These are phyloP conservation scores for Xylaria sp. DNA, from an alignment of 2,329 filamentous ascomycete species.

Conservation along the genomic window DNA sequence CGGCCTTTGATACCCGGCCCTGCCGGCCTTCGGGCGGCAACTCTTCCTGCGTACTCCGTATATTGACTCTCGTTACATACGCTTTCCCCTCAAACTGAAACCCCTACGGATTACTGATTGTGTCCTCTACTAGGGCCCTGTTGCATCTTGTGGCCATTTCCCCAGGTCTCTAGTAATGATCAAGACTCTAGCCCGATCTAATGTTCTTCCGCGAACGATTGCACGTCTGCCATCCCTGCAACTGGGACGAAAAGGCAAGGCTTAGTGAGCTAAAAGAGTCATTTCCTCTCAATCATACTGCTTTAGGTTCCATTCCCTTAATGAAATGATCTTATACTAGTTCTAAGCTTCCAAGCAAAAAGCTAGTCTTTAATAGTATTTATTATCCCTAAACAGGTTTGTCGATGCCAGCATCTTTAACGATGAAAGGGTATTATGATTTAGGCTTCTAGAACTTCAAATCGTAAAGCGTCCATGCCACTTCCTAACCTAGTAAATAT, in stretches of 20 bases:
- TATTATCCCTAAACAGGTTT: no score
- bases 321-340: no score
- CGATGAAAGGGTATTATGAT: background rate
- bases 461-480: background rate
- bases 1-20: background rate
- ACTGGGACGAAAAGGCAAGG: background rate
- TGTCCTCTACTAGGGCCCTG: no score
- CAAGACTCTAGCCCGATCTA: background rate
- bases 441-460: background rate
- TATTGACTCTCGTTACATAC: background rate
- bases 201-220: background rate
- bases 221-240: background rate
- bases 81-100: background rate
- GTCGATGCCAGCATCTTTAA: no score
- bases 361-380: no score
- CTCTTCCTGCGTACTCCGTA: no score
- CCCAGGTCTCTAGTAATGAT: background rate
- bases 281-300: background rate
- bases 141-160: background rate
- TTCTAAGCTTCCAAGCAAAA: no score
- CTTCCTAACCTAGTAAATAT: background rate
- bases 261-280: background rate
- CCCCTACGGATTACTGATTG: background rate
- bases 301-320: no score
- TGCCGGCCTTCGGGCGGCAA: background rate